These are phyloP conservation scores for Plasmodium ovale DNA, from an alignment of 169 alveolate genomes.

Conservation along the genomic window DNA sequence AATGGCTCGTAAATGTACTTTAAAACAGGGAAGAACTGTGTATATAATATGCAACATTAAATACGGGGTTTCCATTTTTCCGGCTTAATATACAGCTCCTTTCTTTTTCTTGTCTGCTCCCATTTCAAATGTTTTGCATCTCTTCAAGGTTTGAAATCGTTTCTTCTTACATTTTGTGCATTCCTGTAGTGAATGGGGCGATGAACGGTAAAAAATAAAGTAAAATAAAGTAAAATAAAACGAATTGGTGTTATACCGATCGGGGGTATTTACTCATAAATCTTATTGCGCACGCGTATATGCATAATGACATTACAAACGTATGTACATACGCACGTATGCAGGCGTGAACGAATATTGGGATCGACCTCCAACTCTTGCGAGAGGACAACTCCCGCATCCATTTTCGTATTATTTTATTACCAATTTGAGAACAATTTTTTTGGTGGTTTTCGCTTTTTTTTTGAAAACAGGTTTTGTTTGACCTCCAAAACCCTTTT, in stretches of 20 bases:
- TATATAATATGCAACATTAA: constrained; percentile 2
- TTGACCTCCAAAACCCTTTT: constrained; percentile 99
- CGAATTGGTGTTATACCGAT: neutral
- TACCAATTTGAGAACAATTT: constrained; percentile 95
- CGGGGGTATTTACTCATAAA: neutral
- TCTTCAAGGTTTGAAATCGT: constrained; percentile 96
- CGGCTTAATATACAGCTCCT: constrained; percentile 85
- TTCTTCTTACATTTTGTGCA: constrained; percentile 98
- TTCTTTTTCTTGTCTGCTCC: constrained; percentile 96
- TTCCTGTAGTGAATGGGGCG: constrained; percentile 86
- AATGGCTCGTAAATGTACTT: neutral
- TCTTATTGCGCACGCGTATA: neutral
- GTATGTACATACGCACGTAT: neutral
- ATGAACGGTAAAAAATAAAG: neutral
- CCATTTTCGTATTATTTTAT: constrained; percentile 12
- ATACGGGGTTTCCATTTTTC: neutral
- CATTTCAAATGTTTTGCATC: constrained; percentile 99
- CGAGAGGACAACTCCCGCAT: too few species aligned
- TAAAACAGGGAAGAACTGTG: neutral
- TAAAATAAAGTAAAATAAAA: neutral
- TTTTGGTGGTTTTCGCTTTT: constrained; percentile 99
- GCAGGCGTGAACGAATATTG: neutral
- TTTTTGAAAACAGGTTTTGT: constrained; percentile 99
- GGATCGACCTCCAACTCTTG: too few species aligned
- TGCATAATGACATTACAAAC: too few species aligned